phyloP scores from a whole-genome alignment of 164 flowering plant species.

The Aristolochia contorta region DNA sequence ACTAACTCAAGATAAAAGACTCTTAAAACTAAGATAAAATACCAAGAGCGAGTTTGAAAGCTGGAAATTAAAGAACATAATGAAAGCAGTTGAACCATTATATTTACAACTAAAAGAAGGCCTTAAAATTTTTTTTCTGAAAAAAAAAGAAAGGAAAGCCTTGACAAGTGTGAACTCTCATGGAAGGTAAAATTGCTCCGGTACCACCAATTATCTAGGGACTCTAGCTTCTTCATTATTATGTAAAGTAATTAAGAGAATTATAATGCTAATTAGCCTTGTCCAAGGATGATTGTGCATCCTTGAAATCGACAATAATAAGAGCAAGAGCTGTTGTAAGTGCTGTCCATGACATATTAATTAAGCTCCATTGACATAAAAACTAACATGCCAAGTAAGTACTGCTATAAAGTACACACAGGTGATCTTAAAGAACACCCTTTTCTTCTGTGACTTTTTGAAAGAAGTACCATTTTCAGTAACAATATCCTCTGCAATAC shows the following conservation, averaged over 20 bases:
- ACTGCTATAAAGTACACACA: slow-evolving; percentile 71
- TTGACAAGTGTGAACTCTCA: too few relatives aligned
- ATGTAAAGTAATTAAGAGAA: background rate
- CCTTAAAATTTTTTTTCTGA: too few relatives aligned
- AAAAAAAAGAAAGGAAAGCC: too few relatives aligned
- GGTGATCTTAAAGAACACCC: slow-evolving; percentile 47
- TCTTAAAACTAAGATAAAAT: slow-evolving; percentile 21
- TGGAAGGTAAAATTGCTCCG: background rate
- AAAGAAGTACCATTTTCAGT: slow-evolving; percentile 4
- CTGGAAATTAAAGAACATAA: slow-evolving; percentile 15
- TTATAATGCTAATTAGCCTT: slow-evolving; percentile 47
- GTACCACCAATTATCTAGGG: background rate
- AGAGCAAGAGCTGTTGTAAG: slow-evolving; percentile 84
- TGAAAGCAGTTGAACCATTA: background rate
- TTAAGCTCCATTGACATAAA: slow-evolving; percentile 60
- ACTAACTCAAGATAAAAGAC: too few relatives aligned
- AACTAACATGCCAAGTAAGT: slow-evolving; percentile 76
- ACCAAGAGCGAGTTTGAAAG: slow-evolving; percentile 56
- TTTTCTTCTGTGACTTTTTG: slow-evolving; percentile 27
- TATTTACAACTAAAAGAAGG: too few relatives aligned
- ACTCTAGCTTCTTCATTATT: background rate
- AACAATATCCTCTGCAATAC: slow-evolving; percentile 6
- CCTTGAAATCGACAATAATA: slow-evolving; percentile 86
- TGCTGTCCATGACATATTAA: slow-evolving; percentile 98
- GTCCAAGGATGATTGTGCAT: slow-evolving; percentile 69